Conservation (phyloP, 331 rosid genomes). For the Arachis monticola region DNA sequence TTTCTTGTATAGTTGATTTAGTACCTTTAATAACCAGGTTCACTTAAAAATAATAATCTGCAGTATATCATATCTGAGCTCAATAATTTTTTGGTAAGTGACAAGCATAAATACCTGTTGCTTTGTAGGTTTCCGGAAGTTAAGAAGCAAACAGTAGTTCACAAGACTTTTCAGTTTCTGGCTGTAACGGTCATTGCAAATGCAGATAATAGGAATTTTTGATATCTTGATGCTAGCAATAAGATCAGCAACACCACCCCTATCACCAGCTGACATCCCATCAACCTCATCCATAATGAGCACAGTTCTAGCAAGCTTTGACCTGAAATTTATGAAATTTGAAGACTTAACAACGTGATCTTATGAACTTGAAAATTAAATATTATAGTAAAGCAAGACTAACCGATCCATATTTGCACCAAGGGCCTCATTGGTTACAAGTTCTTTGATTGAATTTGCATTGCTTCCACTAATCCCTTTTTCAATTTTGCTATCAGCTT, state of each 20-base stretch:
- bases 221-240: slow-evolving; percentile 90
- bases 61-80: neutral
- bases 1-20: neutral
- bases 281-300: slow-evolving; percentile 99
- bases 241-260: slow-evolving; percentile 98
- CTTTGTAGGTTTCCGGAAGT: slow-evolving; percentile 89
- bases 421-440: slow-evolving; percentile 67
- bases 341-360: slow-evolving; percentile 28
- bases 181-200: slow-evolving; percentile 97
- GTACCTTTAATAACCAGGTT: neutral
- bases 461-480: slow-evolving; percentile 92
- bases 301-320: slow-evolving; percentile 74
- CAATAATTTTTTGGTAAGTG: neutral
- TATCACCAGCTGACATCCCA: slow-evolving; percentile 99
- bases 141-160: slow-evolving; percentile 91
- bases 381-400: slow-evolving; percentile 42
- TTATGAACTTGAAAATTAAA: slow-evolving; percentile 40
- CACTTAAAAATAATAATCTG: too few species aligned
- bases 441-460: slow-evolving; percentile 85
- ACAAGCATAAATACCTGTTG: slow-evolving; percentile 70
- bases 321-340: slow-evolving; percentile 55
- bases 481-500: slow-evolving; percentile 87
- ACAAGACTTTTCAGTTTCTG: slow-evolving; percentile 94
- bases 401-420: slow-evolving; percentile 62
- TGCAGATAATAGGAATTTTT: slow-evolving; percentile 94